Conservation (phyloP, 257 asterid species). For the Eucommia ulmoides region DNA sequence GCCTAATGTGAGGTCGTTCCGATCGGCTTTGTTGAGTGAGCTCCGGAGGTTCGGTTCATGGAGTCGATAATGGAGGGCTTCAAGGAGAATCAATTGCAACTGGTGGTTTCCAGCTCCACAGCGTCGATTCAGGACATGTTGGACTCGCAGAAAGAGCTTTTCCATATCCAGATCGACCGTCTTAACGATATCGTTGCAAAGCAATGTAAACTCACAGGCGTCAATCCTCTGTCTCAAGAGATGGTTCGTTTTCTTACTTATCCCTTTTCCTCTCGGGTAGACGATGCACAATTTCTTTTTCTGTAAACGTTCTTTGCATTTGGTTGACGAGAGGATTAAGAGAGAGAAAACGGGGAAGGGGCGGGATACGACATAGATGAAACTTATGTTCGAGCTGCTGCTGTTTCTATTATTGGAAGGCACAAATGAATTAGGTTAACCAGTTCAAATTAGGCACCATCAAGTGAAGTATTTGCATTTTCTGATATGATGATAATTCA, state of each 20-base stretch:
- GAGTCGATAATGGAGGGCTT: constrained; percentile 26
- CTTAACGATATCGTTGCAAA: constrained; percentile 57
- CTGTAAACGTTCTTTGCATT: not conserved
- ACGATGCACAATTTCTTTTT: too few relatives aligned
- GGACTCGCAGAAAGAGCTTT: constrained; percentile 49
- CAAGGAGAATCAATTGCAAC: constrained; percentile 32
- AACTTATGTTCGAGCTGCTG: not conserved
- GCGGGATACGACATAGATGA: too few relatives aligned
- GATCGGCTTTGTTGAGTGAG: constrained; percentile 6
- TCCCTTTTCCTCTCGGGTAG: not conserved
- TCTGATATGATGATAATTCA: too few relatives aligned
- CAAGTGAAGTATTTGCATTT: not conserved
- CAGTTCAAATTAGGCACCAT: not conserved
- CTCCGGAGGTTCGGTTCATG: not conserved
- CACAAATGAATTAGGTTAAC: not conserved
- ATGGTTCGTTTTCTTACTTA: constrained; percentile 33
- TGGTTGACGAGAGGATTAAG: not conserved
- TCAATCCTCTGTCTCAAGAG: constrained; percentile 95
- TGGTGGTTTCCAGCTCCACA: constrained; percentile 26
- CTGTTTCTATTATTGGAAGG: not conserved
- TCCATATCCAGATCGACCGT: constrained; percentile 58
- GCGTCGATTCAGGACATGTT: constrained; percentile 43
- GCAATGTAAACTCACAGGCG: constrained; percentile 89
- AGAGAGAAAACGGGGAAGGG: not conserved
- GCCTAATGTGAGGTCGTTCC: too few relatives aligned